Evolutionary conservation across 192 early-diverging fungal genomes (phyloP), one percentile per base, ranked within the genome.

Genomic region (Funneliformis mosseae): DNA sequence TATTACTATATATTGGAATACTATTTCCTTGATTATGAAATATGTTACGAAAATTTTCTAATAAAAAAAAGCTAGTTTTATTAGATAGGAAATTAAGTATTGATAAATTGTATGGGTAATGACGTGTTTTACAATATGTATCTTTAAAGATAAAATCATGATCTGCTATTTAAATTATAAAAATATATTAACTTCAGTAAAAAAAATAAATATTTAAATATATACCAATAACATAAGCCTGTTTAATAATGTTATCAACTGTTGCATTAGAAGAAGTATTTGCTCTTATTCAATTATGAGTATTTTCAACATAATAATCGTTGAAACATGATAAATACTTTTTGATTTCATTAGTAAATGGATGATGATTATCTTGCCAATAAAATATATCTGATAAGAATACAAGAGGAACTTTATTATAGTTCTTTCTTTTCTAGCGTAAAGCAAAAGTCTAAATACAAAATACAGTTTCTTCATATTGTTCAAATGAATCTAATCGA

Each of bases 261-360:
- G 14, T 74, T 38, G 55, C 4, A 60, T 33, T 74, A 38, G 50
- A 25, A 14, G 72, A 74, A 27, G 23, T 74, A 18, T 74, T 46
- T 27, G 72, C 72, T 5, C 45, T 27, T 5, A 74, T 50, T 59
- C 28, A 10, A 8, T 50, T 74, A 74, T 74, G 28, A 10, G n/a
- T 66, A 42, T 77, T 77, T 16, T 77, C 76, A 28, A 77, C 41
- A 8, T 62, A 46, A 64, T 77, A 77, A 10, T 77, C 61, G 46
- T 66, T 77, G 5, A 77, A 77, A 45, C 8, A 23, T 28, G 23
- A 7, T 41, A 77, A 46, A 25, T 77, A 21, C 0, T 77, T 45
- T 66, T 66, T 25, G 12, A 77, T 41, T 42, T n/a, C 3, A 2
- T 77, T 38, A 5, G 28, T 1, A 77, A 77, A 45, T 16, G 41